These are phyloP conservation scores for Pneumocystis wakefieldiae DNA, from an alignment of 1,139 yeast species.

Conservation along the genomic window DNA sequence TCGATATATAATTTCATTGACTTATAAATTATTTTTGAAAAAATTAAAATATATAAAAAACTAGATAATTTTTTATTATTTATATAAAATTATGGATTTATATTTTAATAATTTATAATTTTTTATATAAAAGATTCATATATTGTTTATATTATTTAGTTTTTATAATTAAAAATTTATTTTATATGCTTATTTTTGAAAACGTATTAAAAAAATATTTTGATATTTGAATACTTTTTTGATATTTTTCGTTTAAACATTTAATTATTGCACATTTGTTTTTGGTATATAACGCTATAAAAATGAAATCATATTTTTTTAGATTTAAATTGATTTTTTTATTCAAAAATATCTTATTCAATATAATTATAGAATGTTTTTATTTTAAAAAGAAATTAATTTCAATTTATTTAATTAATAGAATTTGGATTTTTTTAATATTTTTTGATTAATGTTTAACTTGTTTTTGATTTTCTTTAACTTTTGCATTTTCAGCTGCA, in stretches of 20 bases:
- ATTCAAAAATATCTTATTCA: not conserved
- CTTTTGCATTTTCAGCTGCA: slow-evolving; percentile 63
- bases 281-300: too few species aligned
- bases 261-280: too few species aligned
- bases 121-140: not conserved
- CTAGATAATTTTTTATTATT: not conserved
- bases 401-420: not conserved
- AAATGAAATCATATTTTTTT: too few species aligned
- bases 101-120: not conserved
- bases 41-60: too few species aligned
- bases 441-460: not conserved
- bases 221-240: too few species aligned
- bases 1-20: too few species aligned
- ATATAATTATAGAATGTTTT: not conserved
- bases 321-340: too few species aligned
- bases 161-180: not conserved
- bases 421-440: not conserved
- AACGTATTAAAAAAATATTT: too few species aligned
- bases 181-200: too few species aligned
- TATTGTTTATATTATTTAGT: not conserved
- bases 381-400: not conserved
- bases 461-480: not conserved
- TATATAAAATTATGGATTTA: not conserved
- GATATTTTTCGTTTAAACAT: not conserved
- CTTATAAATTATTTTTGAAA: too few species aligned